These are phyloP conservation scores for Trichoderma guizhouense DNA, from an alignment of 2,329 filamentous ascomycete species.

Conservation along the genomic window DNA sequence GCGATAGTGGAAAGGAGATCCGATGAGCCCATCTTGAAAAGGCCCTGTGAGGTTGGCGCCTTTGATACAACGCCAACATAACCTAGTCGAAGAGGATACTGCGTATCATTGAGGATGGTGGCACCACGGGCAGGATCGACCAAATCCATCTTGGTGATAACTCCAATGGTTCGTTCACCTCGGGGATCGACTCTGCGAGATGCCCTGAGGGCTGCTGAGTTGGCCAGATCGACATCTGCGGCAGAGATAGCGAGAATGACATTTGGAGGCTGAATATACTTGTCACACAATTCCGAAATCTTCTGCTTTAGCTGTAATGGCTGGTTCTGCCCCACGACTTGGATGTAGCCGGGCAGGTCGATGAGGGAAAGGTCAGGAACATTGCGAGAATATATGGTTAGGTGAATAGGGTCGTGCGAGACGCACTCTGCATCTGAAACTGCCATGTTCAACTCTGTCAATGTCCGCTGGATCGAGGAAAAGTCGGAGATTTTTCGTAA, in stretches of 20 bases:
- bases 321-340: conserved; percentile 88
- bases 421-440: conserved; percentile 90
- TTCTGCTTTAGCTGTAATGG: conserved; percentile 90
- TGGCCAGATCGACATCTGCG: conserved; percentile 93
- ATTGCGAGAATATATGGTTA: conserved; percentile 91
- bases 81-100: conserved; percentile 90
- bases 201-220: conserved; percentile 87
- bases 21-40: conserved; percentile 79
- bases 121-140: conserved; percentile 79
- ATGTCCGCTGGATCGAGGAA: conserved; percentile 81
- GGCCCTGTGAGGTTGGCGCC: conserved; percentile 63
- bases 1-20: conserved; percentile 79
- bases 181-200: conserved; percentile 89
- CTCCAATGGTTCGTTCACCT: conserved; percentile 93
- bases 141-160: conserved; percentile 99
- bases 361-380: conserved; percentile 95
- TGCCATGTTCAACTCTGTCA: conserved; percentile 92
- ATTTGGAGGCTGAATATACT: conserved; percentile 95
- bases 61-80: conserved; percentile 95
- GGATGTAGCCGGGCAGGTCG: conserved; percentile 95
- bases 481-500: conserved; percentile 91
- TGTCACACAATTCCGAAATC: conserved; percentile 93
- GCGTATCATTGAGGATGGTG: conserved; percentile 77
- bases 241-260: conserved; percentile 96
- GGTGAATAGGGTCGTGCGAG: conserved; percentile 92